Base-by-base conservation (phyloP, 305 asterid species). In the Coffea humblotiana region DNA sequence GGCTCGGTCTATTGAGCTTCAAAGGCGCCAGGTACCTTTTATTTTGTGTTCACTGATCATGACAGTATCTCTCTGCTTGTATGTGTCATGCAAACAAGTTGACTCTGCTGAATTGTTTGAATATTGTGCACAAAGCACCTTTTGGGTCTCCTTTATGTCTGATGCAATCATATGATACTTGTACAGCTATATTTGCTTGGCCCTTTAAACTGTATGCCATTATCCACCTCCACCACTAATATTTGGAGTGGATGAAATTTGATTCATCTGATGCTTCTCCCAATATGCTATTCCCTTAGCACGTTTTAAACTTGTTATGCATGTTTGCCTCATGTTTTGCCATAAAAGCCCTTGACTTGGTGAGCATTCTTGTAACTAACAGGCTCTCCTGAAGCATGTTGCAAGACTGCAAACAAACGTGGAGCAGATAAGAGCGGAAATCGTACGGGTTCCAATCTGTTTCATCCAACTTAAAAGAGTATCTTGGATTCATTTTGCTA, bases 1-100 rank as follows among this genome's bases (percentile, higher is more conserved):
- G 88, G 98, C 98, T n/a, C 98, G 99, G 72, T 96, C 99, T 49
- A 93, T 94, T 75, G 99, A 96, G 85, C 97, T 96, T 85, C 99
- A 96, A 82, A 91, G 97, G 85, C 95, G 87, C 19, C 90, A 94
- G 98, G 99, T 95, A 87, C 82, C 71, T 66, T 37, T 47, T 73
- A 32, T 18, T 58, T 70, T 71, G 54, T 63, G 18, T 68, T 51
- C 29, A n/a, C 6, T 27, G 58, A 48, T 32, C 21, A 71, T 8
- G 3, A 40, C 65, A 21, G 48, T 47, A 27, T 68, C 43, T 37
- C 6, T 37, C 43, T 37, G 43, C 43, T 2, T 37, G 43, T 37
- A 37, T 54, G 40, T 56, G 48, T 29, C 48, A 47, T 4, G 18
- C 12, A 18, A 61, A 19, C n/a, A 74, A 19, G 27, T 12, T 32